Evolutionary conservation across 75 land plant genomes (phyloP), one percentile per base, ranked within the genome.

Genomic region (Isoetes taiwanensis): DNA sequence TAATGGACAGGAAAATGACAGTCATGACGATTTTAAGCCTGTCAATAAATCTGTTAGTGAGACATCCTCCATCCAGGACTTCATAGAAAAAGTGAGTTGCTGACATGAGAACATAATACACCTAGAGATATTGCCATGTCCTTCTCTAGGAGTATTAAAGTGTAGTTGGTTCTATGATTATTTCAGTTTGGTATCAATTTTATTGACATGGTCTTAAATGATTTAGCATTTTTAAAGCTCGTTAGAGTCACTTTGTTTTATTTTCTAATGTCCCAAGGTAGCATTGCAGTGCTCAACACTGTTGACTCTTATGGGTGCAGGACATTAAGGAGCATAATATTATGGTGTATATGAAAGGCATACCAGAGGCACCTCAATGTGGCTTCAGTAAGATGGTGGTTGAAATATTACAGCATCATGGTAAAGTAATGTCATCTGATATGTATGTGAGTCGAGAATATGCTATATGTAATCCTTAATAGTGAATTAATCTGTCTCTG

Each of bases 261-360:
- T n/a, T n/a, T n/a, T n/a, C n/a, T n/a, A n/a, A n/a, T n/a, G n/a
- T n/a, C n/a, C n/a, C n/a, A n/a, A n/a, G n/a, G n/a, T n/a, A n/a
- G n/a, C n/a, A n/a, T n/a, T n/a, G n/a, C n/a, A n/a, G n/a, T n/a
- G n/a, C n/a, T n/a, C 55, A 32, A 41, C 8, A 41, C 31, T 19
- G 41, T 28, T n/a, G n/a, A n/a, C n/a, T 30, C 4, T 42, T 66
- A 3, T 48, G 23, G 1, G 4, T 68, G 56, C 53, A 93, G 98
- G 98, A 93, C 71, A 68, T 93, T 4, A 80, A 81, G 52, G 74
- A 77, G 23, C 83, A 86, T 56, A 93, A 80, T 27, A 79, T 93
- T 30, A 79, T 93, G 95, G 66, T 93, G 26, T 93, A 93, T 57
- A 93, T 93, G 81, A 87, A 93, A 53, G 98, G 98, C 28, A 62